phyloP scores from a whole-genome alignment of 306 rosid genomes.

The Vicia sativa region DNA sequence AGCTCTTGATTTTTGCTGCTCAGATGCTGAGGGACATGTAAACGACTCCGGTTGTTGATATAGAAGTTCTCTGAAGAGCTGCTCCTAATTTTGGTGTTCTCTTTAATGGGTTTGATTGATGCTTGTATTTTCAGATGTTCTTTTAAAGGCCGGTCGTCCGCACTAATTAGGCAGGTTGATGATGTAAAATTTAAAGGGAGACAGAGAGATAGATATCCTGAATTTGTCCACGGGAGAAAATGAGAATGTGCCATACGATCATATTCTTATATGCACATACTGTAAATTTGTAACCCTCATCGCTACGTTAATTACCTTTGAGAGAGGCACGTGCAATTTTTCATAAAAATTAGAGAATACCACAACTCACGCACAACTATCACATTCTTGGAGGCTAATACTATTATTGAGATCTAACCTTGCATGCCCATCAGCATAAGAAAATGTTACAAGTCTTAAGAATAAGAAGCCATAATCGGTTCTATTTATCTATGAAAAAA shows the following conservation, averaged over 20 bases:
- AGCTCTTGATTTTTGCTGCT: constrained; percentile 78
- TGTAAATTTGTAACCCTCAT: not conserved
- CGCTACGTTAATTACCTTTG: not conserved
- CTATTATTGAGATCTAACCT: no score
- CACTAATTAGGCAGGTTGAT: constrained; percentile 1
- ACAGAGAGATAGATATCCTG: constrained; percentile 17
- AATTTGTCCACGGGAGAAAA: constrained; percentile 18
- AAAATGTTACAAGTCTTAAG: no score
- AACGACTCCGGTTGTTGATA: constrained; percentile 36
- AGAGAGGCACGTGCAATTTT: no score
- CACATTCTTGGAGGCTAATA: no score
- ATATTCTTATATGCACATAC: not conserved
- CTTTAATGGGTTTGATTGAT: constrained; percentile 1
- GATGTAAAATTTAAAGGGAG: constrained; percentile 31
- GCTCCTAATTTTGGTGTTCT: constrained; percentile 12
- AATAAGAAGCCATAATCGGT: no score
- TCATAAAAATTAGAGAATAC: no score
- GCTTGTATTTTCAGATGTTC: constrained; percentile 10
- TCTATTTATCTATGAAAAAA: no score
- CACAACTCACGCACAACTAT: no score
- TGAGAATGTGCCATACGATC: constrained; percentile 5
- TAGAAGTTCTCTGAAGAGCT: constrained; percentile 30
- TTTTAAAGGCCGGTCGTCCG: not conserved
- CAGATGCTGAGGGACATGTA: constrained; percentile 58
- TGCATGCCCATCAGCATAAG: no score